These are phyloP conservation scores for Collybia sordida DNA, from an alignment of 768 basidiomycete species.

Conservation along the genomic window DNA sequence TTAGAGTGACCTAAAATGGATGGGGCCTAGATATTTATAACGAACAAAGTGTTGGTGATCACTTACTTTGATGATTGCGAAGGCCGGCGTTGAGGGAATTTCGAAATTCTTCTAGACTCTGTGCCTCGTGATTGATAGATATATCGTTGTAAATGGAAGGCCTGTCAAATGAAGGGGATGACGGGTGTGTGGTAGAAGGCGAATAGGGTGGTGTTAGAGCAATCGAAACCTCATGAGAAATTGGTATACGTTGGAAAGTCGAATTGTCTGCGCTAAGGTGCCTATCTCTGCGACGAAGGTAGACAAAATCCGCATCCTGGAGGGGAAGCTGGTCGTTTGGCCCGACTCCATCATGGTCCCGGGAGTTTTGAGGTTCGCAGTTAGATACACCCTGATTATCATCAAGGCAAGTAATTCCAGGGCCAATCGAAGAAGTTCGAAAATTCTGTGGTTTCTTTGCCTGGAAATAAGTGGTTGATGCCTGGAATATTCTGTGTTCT, in stretches of 20 bases:
- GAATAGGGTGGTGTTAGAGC: constrained; percentile 31
- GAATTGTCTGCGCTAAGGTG: constrained; percentile 35
- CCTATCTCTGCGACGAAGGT: constrained; percentile 6
- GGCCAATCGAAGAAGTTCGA: constrained; percentile 45
- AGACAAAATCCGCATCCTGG: background rate
- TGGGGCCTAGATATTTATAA: background rate
- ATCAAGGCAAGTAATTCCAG: constrained; percentile 35
- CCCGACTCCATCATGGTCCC: constrained; percentile 5
- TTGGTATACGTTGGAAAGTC: constrained; percentile 29
- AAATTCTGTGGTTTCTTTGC: constrained; percentile 43
- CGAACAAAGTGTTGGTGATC: background rate
- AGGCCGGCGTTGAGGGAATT: constrained; percentile 31
- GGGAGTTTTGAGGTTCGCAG: constrained; percentile 20
- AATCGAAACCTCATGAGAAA: constrained; percentile 27
- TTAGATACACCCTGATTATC: constrained; percentile 28
- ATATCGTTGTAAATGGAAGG: background rate
- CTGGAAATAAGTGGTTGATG: constrained; percentile 71
- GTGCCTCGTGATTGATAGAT: constrained; percentile 18
- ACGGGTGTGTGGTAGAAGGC: constrained; percentile 12
- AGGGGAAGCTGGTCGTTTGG: constrained; percentile 6
- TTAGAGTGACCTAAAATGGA: constrained; percentile 9
- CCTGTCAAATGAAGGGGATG: constrained; percentile 10
- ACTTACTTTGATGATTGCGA: constrained; percentile 18
- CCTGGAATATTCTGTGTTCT: constrained; percentile 71
- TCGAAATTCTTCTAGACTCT: constrained; percentile 38